Evolutionary conservation across 176 grass and related monocot genomes (phyloP), one percentile per base, ranked within the genome.

Genomic region (Aechmea fasciata): DNA sequence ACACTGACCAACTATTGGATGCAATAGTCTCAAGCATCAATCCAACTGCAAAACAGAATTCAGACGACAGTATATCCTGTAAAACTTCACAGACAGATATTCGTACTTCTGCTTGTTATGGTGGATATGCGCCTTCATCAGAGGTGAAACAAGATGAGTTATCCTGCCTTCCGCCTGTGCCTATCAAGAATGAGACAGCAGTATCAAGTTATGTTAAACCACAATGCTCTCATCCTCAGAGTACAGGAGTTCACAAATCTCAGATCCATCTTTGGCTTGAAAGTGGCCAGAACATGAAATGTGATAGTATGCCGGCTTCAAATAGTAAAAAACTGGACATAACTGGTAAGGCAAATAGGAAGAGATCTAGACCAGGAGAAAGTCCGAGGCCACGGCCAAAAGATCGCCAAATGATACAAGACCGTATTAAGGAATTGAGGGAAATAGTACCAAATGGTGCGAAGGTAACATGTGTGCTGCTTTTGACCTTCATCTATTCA

Each of bases 321-420:
- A 88, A 88, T 70, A 83, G 82, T 71, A 92, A 92, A 80, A 86
- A 78, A 55, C 41, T 83, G 64, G 77, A 82, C 70, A 77, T 83
- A 12, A 20, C 59, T 52, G 84, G 77, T 75, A 92, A 92, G 77
- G 7, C 74, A 54, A 92, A 75, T 66, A 70, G 85, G 22, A 92
- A 92, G 80, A 88, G 89, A 75, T 79, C 80, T 55, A 86, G 85
- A 64, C 80, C 77, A 55, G 89, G 82, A 64, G 89, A 88, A 80
- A 85, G 64, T 70, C 41, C 82, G 67, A 92, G 70, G 52, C 80
- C 89, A 80, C 77, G 89, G 2, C 89, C 89, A 49, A 92, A 92
- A 75, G 89, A 92, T 59, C 79, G 89, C 2, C 89, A 92, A 57
- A 61, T 92, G 48, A 92, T 92, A 78, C 89, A 92, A 47, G 89